Conservation (phyloP, 345 rosid genomes). For the Geranium rotundifolium region DNA sequence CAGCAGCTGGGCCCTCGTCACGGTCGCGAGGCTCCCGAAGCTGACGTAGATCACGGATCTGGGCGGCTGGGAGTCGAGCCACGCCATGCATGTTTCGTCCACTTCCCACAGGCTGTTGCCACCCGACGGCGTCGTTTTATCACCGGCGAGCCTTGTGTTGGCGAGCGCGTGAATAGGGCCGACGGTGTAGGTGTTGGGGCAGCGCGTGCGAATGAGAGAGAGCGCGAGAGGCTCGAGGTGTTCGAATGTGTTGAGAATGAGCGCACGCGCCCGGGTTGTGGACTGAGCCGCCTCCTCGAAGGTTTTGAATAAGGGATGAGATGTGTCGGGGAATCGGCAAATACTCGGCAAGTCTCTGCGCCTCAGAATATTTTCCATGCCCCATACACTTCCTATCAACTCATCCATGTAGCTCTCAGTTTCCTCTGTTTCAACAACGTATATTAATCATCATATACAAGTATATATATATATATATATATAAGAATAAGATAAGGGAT, state of each 20-base stretch:
- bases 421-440: conserved; percentile 26
- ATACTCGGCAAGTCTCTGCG: conserved; percentile 41
- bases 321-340: conserved; percentile 19
- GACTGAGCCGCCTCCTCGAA: conserved; percentile 14
- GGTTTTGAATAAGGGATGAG: conserved; percentile 6
- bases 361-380: conserved; percentile 35
- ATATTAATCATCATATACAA: too few relatives aligned
- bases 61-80: conserved; percentile 24
- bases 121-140: conserved; percentile 7
- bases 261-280: conserved; percentile 22
- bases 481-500: too few relatives aligned
- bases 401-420: conserved; percentile 51
- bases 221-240: conserved; percentile 46
- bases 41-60: conserved; percentile 28
- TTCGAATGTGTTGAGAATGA: conserved; percentile 61
- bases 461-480: too few relatives aligned
- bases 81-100: conserved; percentile 18
- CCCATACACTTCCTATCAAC: conserved; percentile 21
- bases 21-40: conserved; percentile 23
- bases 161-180: not conserved
- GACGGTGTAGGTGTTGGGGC: conserved; percentile 25
- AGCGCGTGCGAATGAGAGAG: conserved; percentile 25
- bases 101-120: conserved; percentile 32
- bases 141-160: not conserved
- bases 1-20: conserved; percentile 8